Evolutionary conservation across 1,284 basidiomycete species (phyloP).

Genomic region (Boletus holoroseus): DNA sequence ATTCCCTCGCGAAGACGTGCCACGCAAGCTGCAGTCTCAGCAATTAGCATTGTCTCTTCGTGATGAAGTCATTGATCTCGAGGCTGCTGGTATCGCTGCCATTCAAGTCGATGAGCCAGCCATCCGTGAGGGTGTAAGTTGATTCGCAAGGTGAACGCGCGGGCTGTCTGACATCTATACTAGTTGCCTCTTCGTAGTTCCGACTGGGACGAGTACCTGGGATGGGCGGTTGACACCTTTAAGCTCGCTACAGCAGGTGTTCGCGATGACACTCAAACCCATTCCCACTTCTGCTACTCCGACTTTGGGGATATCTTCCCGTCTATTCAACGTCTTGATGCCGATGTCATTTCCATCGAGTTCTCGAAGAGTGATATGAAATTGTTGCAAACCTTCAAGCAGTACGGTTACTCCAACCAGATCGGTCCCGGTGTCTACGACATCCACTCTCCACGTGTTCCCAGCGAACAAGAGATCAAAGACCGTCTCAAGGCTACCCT

Average conservation of each 20-base stretch:
- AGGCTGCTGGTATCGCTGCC: conserved; percentile 94
- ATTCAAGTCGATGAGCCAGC: conserved; percentile 99
- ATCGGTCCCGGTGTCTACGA: conserved; percentile 99
- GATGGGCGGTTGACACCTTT: conserved; percentile 98
- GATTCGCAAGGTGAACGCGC: neutral
- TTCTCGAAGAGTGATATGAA: conserved; percentile 98
- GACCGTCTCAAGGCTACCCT: conserved; percentile 87
- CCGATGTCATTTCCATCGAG: conserved; percentile 99
- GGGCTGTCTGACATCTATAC: conserved; percentile 16
- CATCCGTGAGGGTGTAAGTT: conserved; percentile 91
- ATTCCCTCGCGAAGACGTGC: conserved; percentile 98
- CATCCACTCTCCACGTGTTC: conserved; percentile 99
- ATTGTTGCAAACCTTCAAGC: conserved; percentile 92
- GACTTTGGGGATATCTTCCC: conserved; percentile 98
- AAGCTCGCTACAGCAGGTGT: conserved; percentile 94
- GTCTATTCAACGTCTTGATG: conserved; percentile 95
- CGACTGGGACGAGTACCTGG: conserved; percentile 93
- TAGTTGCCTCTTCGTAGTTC: conserved; percentile 87
- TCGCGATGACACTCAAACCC: conserved; percentile 86
- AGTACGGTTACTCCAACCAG: conserved; percentile 94
- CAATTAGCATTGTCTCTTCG: conserved; percentile 98
- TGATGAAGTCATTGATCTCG: conserved; percentile 97
- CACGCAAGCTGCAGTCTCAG: conserved; percentile 95
- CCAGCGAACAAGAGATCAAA: conserved; percentile 89
- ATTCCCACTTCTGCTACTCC: conserved; percentile 98